Evolutionary conservation across 2,329 filamentous ascomycete genomes (phyloP).

Genomic region (Coniochaeta prunicola): DNA sequence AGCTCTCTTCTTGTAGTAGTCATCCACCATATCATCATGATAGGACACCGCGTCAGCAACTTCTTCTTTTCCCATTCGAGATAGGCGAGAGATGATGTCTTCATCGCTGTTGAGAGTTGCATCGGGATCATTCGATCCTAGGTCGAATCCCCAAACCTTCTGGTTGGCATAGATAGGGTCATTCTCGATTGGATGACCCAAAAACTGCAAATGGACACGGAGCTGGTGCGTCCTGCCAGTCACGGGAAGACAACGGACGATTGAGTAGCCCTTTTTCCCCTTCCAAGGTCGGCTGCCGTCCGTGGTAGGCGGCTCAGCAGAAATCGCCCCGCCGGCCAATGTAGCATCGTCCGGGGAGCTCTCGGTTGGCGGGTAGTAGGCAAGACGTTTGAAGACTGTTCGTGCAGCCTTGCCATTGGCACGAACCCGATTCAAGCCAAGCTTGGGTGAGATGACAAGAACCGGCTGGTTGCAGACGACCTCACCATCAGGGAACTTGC

Average conservation of each 20-base stretch:
- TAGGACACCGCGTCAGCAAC: constrained; percentile 86
- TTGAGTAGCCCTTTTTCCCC: constrained; percentile 75
- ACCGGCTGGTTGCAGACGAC: constrained; percentile 91
- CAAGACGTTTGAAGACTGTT: constrained; percentile 85
- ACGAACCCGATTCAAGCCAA: constrained; percentile 89
- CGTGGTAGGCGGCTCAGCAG: constrained; percentile 8
- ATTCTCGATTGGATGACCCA: constrained; percentile 93
- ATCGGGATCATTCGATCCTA: constrained; percentile 63
- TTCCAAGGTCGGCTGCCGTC: constrained; percentile 31
- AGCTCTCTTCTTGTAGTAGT: constrained; percentile 83
- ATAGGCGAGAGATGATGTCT: constrained; percentile 78
- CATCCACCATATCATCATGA: constrained; percentile 86
- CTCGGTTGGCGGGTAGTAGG: constrained; percentile 68
- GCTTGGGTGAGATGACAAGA: constrained; percentile 86
- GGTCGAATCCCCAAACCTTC: constrained; percentile 76
- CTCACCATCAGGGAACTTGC: constrained; percentile 85
- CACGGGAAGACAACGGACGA: constrained; percentile 87
- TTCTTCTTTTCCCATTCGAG: constrained; percentile 90
- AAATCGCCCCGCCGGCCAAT: not conserved
- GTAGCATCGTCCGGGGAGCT: not conserved
- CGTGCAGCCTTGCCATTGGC: constrained; percentile 85
- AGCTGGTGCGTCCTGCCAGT: constrained; percentile 94
- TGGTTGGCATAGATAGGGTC: constrained; percentile 97
- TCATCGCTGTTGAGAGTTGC: constrained; percentile 69
- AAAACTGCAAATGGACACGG: constrained; percentile 86